Evolutionary conservation across 768 basidiomycete genomes (phyloP), one percentile per base, ranked within the genome.

Genomic region (Pleurotus citrinopileatus): DNA sequence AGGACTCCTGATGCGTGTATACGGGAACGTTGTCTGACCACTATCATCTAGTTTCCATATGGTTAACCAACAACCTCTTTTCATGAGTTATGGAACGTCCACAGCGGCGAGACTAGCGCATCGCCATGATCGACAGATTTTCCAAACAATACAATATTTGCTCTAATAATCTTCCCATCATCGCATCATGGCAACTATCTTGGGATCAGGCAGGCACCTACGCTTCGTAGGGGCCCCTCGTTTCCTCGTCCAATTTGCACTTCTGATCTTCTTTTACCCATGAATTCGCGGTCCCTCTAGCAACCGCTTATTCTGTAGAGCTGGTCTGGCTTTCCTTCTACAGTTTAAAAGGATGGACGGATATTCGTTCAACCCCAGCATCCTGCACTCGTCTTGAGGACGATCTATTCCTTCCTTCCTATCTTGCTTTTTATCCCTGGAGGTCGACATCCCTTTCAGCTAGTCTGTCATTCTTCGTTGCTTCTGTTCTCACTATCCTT

Each of bases 301-400:
- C 38, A 40, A 40, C 38, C 17, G 19, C 48, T 15, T 15, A 6
- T n/a, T n/a, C 22, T 36, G 36, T 43, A 22, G 6, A 37, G 20
- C 15, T 20, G 17, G 20, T 17, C 32, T 34, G 32, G 38, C 38
- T 19, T 40, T 40, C 38, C 38, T 40, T 19, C 13, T 19, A 40
- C 13, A 19, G 40, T 54, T 26, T 45, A 32, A 36, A 52, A 38
- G 47, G 47, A 37, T 23, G 19, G 10, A 34, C 38, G 25, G 37
- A 55, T 57, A 46, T 38, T 53, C 55, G 43, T 58, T 54, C 42
- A 37, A 48, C 50, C 26, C 15, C 28, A 46, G 48, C 53, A 50
- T 55, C 51, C 59, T 43, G 23, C 37, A 46, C 55, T 57, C 61
- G 60, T 64, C 60, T 62, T 59, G 59, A 62, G 44, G 63, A 55